These are phyloP conservation scores for Sporisorium scitamineum DNA, from an alignment of 1,284 basidiomycete genomes.

Conservation along the genomic window DNA sequence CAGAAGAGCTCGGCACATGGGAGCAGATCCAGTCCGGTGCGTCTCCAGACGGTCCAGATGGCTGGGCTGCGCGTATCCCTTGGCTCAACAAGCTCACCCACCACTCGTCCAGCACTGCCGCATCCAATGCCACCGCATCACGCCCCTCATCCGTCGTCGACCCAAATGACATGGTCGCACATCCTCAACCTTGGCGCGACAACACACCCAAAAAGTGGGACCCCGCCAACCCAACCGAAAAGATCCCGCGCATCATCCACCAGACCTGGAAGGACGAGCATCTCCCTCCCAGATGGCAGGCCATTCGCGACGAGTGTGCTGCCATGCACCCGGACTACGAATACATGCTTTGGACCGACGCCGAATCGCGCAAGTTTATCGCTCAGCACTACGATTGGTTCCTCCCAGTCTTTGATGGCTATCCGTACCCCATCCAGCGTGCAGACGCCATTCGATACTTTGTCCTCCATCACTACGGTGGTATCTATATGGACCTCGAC, in stretches of 20 bases:
- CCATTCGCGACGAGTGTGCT: constrained; percentile 69
- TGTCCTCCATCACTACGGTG: constrained; percentile 90
- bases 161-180: constrained; percentile 19
- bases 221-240: constrained; percentile 51
- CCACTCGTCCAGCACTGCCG: background rate
- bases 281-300: constrained; percentile 85
- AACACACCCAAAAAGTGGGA: constrained; percentile 45
- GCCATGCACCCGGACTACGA: constrained; percentile 82
- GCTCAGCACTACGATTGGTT: constrained; percentile 89
- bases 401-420: constrained; percentile 89
- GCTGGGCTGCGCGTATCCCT: constrained; percentile 51
- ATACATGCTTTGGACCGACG: constrained; percentile 98
- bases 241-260: constrained; percentile 90
- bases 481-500: constrained; percentile 96
- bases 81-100: constrained; percentile 52
- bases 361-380: constrained; percentile 87
- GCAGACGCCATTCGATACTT: constrained; percentile 99
- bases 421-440: constrained; percentile 93
- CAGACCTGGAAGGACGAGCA: constrained; percentile 97
- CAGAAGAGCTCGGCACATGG: constrained; percentile 65
- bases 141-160: constrained; percentile 18
- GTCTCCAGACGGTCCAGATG: constrained; percentile 49
- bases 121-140: constrained; percentile 7
- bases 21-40: constrained; percentile 57
- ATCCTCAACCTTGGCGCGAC: constrained; percentile 45